Base-by-base conservation (phyloP, 139 green algal genomes). In the Tetraselmis chui region DNA sequence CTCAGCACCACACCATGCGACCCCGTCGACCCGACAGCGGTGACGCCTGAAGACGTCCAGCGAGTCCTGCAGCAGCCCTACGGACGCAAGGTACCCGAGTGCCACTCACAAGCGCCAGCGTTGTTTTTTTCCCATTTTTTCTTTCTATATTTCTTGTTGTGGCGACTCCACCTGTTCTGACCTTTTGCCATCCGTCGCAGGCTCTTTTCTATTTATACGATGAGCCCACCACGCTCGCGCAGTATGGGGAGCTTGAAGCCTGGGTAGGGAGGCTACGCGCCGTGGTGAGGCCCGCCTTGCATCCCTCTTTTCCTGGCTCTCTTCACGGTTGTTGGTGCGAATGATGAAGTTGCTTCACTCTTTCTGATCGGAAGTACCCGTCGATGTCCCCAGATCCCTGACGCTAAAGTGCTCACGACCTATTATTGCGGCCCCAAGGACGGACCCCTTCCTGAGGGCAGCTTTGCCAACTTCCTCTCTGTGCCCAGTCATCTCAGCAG, bases 381-480 rank as follows among this genome's bases (percentile, higher is more conserved):
- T 2, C 26, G 74, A 22, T 2, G 74, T 25, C 23, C 25, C 11
- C 74, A 28, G 74, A 25, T 77, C 5, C n/a, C 74, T 11, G 74
- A 25, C 5, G 74, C 74, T 2, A 22, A 25, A 22, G 74, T 77
- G 74, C 25, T 77, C 5, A 77, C 74, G 5, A 77, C 74, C 74
- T 77, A 77, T 25, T 77, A 77, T 25, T 77, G 74, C 74, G 74
- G 74, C 74, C 74, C 74, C n/a, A 77, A 77, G 74, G 74, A 77
- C 18, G 74, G 74, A 22, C 74, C 74, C 5, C 26, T 29, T 2
- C 74, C 74, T 2, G 74, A 28, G 26, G 74, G n/a, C n/a, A 77
- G 74, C n/a, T 29, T 77, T 25, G 2, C 25, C 26, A 77, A 25
- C 74, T 77, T 77, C 74, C 74, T 77, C 5, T 77, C 74, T 2